Evolutionary conservation across 495 filamentous ascomycete species (phyloP).

Genomic region (Endocarpon pusillum): DNA sequence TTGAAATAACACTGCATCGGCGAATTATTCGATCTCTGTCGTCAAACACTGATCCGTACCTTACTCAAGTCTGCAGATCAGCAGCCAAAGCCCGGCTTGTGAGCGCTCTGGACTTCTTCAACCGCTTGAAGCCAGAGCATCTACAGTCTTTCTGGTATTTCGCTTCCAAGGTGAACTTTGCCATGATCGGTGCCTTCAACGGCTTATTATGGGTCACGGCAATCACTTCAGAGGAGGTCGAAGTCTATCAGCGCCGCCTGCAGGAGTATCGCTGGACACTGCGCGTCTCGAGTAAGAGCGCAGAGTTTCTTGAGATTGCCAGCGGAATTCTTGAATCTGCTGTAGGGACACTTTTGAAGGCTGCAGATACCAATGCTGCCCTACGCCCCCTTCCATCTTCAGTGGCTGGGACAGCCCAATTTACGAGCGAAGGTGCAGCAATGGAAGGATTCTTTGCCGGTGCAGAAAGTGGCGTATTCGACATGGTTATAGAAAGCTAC

Average conservation of each 20-base stretch:
- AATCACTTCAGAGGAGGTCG: conserved; percentile 74
- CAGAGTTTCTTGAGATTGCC: conserved; percentile 44
- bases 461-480: too few species aligned
- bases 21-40: conserved; percentile 57
- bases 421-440: too few species aligned
- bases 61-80: conserved; percentile 60
- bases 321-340: conserved; percentile 33
- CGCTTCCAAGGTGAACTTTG: conserved; percentile 34
- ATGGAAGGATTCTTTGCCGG: too few species aligned
- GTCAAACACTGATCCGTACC: conserved; percentile 40
- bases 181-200: conserved; percentile 38
- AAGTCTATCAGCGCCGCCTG: conserved; percentile 75
- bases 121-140: conserved; percentile 52
- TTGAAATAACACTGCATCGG: conserved; percentile 71
- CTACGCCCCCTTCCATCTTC: too few species aligned
- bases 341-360: too few species aligned
- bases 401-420: too few species aligned
- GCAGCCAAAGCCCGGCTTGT: conserved; percentile 65
- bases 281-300: conserved; percentile 65
- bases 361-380: too few species aligned
- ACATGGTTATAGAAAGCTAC: too few species aligned
- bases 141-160: conserved; percentile 50
- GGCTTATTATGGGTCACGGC: conserved; percentile 71
- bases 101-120: conserved; percentile 66
- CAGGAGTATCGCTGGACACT: conserved; percentile 91